Evolutionary conservation across 1,284 basidiomycete genomes (phyloP).

Genomic region (Trametes polyzona): DNA sequence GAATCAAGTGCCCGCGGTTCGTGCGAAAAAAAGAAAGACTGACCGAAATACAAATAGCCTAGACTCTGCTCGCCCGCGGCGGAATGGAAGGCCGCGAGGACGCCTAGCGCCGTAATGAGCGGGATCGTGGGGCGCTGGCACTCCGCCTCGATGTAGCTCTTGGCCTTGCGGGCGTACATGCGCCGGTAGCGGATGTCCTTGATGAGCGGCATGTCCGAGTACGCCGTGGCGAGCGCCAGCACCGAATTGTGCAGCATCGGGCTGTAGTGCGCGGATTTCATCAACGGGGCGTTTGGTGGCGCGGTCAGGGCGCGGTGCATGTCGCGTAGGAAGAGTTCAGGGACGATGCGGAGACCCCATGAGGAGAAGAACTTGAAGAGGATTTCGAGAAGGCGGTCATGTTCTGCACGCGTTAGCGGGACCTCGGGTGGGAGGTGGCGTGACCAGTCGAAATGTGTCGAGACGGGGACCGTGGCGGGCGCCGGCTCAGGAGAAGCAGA

Average conservation of each 20-base stretch:
- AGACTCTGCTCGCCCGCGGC: conserved; percentile 58
- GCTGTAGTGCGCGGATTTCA: conserved; percentile 64
- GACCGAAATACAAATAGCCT: conserved; percentile 63
- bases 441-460: conserved; percentile 57
- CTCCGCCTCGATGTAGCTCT: conserved; percentile 58
- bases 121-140: conserved; percentile 61
- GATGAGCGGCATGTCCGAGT: conserved; percentile 57
- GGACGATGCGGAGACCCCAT: conserved; percentile 53
- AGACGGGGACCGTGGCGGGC: conserved; percentile 8
- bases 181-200: conserved; percentile 49
- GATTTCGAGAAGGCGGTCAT: conserved; percentile 59
- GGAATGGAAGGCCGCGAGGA: conserved; percentile 63
- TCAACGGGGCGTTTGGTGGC: conserved; percentile 47
- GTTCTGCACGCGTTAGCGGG: conserved; percentile 52
- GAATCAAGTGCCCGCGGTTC: neutral
- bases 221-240: conserved; percentile 60
- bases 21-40: conserved; percentile 26
- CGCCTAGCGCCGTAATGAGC: conserved; percentile 58
- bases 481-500: conserved; percentile 20
- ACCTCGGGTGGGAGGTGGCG: conserved; percentile 53
- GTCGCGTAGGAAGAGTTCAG: conserved; percentile 60
- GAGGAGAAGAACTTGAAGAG: conserved; percentile 64
- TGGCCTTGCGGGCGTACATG: conserved; percentile 57
- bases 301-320: conserved; percentile 56
- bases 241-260: conserved; percentile 74